A percentile compares a stretch with the other conserved stretches of the same genome.
Evolutionary conservation across 1,284 basidiomycete species (phyloP).

Genomic region (Leccinum insolens): DNA sequence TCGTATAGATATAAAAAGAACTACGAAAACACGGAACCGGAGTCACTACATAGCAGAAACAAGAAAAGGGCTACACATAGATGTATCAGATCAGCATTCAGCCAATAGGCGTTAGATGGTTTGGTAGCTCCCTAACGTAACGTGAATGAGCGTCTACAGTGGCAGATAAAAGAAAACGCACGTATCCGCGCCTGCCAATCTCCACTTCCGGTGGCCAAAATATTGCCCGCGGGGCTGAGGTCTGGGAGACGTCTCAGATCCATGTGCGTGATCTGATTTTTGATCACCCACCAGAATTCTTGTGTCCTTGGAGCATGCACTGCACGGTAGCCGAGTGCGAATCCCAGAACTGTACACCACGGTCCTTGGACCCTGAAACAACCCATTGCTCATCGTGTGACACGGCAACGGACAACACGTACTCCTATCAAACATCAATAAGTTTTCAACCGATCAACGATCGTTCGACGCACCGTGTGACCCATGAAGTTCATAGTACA

Average conservation of each 20-base stretch:
- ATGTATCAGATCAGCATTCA: constrained; percentile 18
- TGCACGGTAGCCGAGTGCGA: constrained; percentile 74
- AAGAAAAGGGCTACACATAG: constrained; percentile 34
- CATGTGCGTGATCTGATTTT: constrained; percentile 6
- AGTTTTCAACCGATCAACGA: constrained; percentile 3
- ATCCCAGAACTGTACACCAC: constrained; percentile 90
- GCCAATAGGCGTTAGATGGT: constrained; percentile 24
- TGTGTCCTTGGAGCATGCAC: constrained; percentile 88
- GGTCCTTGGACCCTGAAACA: constrained; percentile 90
- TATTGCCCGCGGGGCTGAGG: constrained; percentile 71
- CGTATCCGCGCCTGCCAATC: constrained; percentile 86
- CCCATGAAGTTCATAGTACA: constrained; percentile 83
- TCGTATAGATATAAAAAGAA: constrained; percentile 29
- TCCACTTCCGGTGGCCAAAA: constrained; percentile 86
- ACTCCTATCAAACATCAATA: constrained; percentile 51
- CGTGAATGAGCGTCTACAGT: constrained; percentile 8
- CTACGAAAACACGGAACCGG: constrained; percentile 13
- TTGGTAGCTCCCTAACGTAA: constrained; percentile 32
- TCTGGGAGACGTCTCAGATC: constrained; percentile 44
- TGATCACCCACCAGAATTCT: constrained; percentile 67
- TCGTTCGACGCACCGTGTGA: constrained; percentile 66
- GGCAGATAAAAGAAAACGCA: constrained; percentile 37
- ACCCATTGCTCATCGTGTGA: constrained; percentile 88
- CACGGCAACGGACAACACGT: constrained; percentile 79
- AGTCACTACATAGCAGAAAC: constrained; percentile 30